phyloP scores from a whole-genome alignment of 805 yeast genomes.

The Myxozyma monticola region DNA sequence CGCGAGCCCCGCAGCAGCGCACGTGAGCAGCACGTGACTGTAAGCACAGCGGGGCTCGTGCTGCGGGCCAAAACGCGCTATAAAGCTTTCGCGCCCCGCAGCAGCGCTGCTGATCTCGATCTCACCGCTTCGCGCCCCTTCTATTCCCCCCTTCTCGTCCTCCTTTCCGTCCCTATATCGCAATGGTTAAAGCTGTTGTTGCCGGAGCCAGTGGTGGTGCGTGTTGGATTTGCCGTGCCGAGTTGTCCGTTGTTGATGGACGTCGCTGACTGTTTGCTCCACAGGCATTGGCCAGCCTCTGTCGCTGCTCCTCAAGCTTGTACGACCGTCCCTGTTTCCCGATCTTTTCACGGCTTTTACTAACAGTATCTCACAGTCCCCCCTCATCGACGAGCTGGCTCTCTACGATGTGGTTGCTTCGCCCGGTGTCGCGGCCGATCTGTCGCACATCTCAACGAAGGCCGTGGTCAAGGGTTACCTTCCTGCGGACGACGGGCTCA shows the following conservation, averaged over 20 bases:
- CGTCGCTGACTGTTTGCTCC: neutral
- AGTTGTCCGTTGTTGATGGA: neutral
- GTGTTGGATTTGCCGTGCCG: neutral
- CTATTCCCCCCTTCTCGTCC: neutral
- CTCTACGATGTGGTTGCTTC: conserved; percentile 82
- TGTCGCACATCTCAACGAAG: conserved; percentile 76
- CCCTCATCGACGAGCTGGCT: conserved; percentile 62
- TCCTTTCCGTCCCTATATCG: conserved; percentile 2
- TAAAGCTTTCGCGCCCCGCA: too few species aligned
- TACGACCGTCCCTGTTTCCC: conserved; percentile 1
- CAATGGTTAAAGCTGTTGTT: conserved; percentile 50
- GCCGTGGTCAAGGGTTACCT: conserved; percentile 59
- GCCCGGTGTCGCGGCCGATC: conserved; percentile 86
- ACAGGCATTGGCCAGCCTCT: conserved; percentile 93
- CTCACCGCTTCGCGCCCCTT: neutral
- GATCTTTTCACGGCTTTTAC: neutral
- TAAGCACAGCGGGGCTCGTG: too few species aligned
- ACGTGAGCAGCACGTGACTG: too few species aligned
- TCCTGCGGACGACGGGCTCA: conserved; percentile 64
- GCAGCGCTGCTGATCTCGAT: too few species aligned
- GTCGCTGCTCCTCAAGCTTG: conserved; percentile 72
- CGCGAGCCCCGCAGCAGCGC: too few species aligned
- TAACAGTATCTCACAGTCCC: conserved; percentile 40
- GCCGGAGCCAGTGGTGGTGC: conserved; percentile 60
- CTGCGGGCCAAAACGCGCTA: too few species aligned